Base-by-base conservation (phyloP, 805 yeast species). In the Nakazawaea populi region DNA sequence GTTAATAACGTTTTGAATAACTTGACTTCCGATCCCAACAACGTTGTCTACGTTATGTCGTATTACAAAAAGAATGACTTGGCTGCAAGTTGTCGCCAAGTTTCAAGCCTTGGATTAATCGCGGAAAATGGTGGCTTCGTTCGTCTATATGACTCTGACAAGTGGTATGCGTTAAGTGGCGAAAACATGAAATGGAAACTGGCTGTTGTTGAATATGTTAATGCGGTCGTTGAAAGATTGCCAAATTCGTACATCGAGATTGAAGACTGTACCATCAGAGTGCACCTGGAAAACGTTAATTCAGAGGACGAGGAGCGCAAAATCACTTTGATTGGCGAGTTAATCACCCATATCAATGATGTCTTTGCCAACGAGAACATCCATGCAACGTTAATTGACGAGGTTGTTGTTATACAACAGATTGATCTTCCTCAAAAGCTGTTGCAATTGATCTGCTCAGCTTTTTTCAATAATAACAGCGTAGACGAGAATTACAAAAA, bases 111-210 rank as follows among this genome's bases (percentile, higher is more conserved):
- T 32, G 97, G 97, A 0, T 71, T 92, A 48, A 82, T 92, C 55
- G 96, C 97, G 1, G 98, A 91, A 65, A 84, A 85, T 61, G 98
- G 98, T 37, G 95, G 89, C 0, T 89, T 78, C 59, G 74, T 92
- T 35, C 83, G 78, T 62, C 60, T 80, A 18, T 75, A 76, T 12
- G 74, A 78, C 24, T 56, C 70, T 30, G 66, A 71, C 12, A 66
- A 71, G 10, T 89, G 96, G 96, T 67, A 77, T 45, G 74, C 85
- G 1, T 71, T 85, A 27, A 79, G 81, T 32, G 78, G 80, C 52
- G 80, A 79, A 54, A 44, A 53, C 0, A 66, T 75, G 55, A 69
- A 69, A 18, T 86, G 92, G 90, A 74, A 82, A 64, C 74, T 75
- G 3, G 74, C 79, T 37, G 81, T 86, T 7, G 63, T 70, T 31